Evolutionary conservation across 164 flowering plant genomes (phyloP), one percentile per base, ranked within the genome.

Genomic region (Brasenia schreberi): DNA sequence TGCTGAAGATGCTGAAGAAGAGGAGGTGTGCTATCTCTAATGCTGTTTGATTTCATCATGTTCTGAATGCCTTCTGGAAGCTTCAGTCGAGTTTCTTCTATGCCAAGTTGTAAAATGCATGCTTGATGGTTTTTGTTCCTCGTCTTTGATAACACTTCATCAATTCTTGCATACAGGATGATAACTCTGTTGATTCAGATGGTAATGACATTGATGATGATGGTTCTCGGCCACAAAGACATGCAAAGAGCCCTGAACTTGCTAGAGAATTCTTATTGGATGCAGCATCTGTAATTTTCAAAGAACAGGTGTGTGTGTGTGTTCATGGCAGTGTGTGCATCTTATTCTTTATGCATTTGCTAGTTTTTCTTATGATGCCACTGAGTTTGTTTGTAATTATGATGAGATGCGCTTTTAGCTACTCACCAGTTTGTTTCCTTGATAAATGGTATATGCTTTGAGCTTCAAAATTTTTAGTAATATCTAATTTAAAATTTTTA

Each of bases 161-260:
- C 10, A 14, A 9, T 49, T 49, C 56, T 14, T 49, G 10, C 16
- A 23, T 77, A 65, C 72, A 91, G 99, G 97, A 94, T 81, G 99
- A 94, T 77, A 96, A 89, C 74, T 83, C 90, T 73, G 81, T 88
- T 87, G 99, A 94, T 73, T 89, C 85, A 81, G 98, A 90, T 75
- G 95, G 91, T 66, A 91, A 85, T 83, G 99, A 94, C 59, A 69
- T 88, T 43, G 99, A 94, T 82, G 97, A 90, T 77, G 99, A 94
- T 77, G 87, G 97, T 73, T 89, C 93, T 62, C 96, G 96, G 69
- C 96, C 97, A 19, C 99, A 91, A 72, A 94, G 88, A 79, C 99
- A 94, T 85, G 99, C 97, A 44, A 94, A 94, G 88, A 94, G 97
- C 84, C 99, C 99, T 75, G 99, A 94, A 76, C 96, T 91, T 81